Percentiles rank a stretch among this genome's conserved stretches.
phyloP scores from a whole-genome alignment of 805 yeast species.

The Ogataea zsoltii region DNA sequence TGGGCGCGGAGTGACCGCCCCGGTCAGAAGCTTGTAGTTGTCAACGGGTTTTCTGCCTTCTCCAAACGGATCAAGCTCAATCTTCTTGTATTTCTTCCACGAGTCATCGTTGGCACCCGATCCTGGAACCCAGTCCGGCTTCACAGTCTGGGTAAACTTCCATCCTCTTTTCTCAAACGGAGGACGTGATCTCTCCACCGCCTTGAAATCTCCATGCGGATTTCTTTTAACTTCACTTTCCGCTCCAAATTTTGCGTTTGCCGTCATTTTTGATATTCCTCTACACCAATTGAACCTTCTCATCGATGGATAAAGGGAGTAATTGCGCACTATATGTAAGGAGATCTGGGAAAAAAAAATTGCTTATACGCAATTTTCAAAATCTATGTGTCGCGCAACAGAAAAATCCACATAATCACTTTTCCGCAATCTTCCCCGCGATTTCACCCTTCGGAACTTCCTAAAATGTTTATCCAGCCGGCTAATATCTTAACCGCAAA shows the following conservation, averaged over 20 bases:
- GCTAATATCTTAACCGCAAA: neutral
- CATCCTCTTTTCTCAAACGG: constrained; percentile 10
- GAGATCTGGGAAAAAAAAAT: neutral
- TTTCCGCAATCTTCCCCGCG: constrained; percentile 3
- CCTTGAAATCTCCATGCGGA: constrained; percentile 10
- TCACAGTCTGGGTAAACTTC: constrained; percentile 11
- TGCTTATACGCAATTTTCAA: neutral
- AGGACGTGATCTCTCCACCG: constrained; percentile 13
- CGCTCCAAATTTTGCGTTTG: constrained; percentile 4
- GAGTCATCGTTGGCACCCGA: constrained; percentile 45
- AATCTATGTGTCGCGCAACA: too few species aligned
- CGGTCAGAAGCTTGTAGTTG: constrained; percentile 52
- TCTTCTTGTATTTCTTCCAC: constrained; percentile 47
- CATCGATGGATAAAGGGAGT: neutral
- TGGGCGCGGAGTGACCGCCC: constrained; percentile 61
- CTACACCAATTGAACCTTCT: neutral
- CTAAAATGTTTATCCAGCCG: neutral
- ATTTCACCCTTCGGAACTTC: neutral
- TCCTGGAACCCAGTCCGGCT: constrained; percentile 47
- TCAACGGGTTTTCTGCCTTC: constrained; percentile 40
- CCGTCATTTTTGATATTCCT: neutral
- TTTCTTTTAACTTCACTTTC: constrained; percentile 7
- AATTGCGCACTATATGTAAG: neutral
- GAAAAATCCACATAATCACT: neutral
- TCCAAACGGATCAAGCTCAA: constrained; percentile 49